Conservation (phyloP, 106 monocot species). For the Acorus gramineus region DNA sequence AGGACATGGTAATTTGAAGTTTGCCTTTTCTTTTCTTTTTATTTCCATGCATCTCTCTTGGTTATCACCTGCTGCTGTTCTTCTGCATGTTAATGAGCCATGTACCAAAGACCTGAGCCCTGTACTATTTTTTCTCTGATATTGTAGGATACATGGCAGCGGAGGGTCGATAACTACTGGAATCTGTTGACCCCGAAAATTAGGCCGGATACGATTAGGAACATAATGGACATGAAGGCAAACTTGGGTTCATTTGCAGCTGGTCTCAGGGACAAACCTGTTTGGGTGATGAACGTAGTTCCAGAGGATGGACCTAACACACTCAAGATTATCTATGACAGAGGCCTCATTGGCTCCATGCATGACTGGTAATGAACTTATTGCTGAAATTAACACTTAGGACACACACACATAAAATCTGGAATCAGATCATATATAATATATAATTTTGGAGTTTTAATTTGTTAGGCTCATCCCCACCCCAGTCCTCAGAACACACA, state of each 20-base stretch:
- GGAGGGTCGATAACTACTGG: slow-evolving; percentile 63
- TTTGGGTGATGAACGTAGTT: slow-evolving; percentile 97
- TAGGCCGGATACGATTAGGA: slow-evolving; percentile 50
- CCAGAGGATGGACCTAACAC: slow-evolving; percentile 65
- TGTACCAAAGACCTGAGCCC: no score
- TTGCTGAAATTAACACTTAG: not conserved
- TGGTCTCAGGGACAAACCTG: slow-evolving; percentile 67
- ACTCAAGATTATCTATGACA: slow-evolving; percentile 81
- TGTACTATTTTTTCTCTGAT: not conserved
- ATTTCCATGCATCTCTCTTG: not conserved
- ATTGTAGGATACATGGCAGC: slow-evolving; percentile 66
- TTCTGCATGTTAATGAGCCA: no score
- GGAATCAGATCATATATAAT: no score
- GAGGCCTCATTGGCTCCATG: slow-evolving; percentile 67
- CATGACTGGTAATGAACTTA: slow-evolving; percentile 67
- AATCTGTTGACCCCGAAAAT: slow-evolving; percentile 54
- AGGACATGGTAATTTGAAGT: slow-evolving; percentile 49
- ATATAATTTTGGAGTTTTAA: no score
- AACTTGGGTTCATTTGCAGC: slow-evolving; percentile 89
- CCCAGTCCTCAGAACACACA: no score
- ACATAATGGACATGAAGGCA: slow-evolving; percentile 96
- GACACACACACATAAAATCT: no score
- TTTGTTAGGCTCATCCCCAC: no score
- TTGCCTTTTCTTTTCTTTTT: not conserved
- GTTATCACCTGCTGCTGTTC: not conserved